Evolutionary conservation across 768 basidiomycete genomes (phyloP).

Genomic region (Auriscalpium vulgare): DNA sequence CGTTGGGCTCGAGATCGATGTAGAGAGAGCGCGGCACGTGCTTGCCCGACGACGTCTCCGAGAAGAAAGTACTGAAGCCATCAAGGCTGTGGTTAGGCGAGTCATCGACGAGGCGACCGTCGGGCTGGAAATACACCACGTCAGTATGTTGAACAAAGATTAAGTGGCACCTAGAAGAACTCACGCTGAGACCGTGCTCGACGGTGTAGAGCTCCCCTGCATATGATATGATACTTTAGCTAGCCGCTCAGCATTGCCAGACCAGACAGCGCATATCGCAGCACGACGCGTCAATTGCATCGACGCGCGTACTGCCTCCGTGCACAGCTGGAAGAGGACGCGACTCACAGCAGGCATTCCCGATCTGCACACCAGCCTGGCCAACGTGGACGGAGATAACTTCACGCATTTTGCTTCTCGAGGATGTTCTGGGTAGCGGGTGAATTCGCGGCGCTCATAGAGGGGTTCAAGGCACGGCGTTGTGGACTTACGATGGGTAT

Average conservation of each 20-base stretch:
- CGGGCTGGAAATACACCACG: slow-evolving; percentile 54
- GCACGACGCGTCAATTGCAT: too few species aligned
- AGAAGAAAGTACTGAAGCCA: slow-evolving; percentile 99
- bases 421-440: slow-evolving; percentile 6
- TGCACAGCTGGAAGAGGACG: slow-evolving; percentile 5
- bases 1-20: slow-evolving; percentile 95
- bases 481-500: slow-evolving; percentile 14
- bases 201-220: slow-evolving; percentile 97
- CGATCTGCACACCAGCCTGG: slow-evolving; percentile 96
- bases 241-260: too few species aligned
- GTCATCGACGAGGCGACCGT: slow-evolving; percentile 81
- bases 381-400: slow-evolving; percentile 98
- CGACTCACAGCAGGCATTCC: slow-evolving; percentile 95
- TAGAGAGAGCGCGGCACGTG: slow-evolving; percentile 97
- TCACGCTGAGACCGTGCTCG: slow-evolving; percentile 94
- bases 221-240: slow-evolving; percentile 5
- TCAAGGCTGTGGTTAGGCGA: slow-evolving; percentile 70
- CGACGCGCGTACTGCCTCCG: too few species aligned
- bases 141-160: slow-evolving; percentile 4
- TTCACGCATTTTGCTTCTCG: slow-evolving; percentile 66
- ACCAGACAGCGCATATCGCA: too few species aligned
- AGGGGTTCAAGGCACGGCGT: slow-evolving; percentile 4
- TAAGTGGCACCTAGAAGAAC: slow-evolving; percentile 24
- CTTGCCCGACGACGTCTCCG: slow-evolving; percentile 93
- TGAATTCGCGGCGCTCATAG: neutral